Evolutionary conservation across 2,329 filamentous ascomycete genomes (phyloP).

Genomic region (Xylaria sp.): DNA sequence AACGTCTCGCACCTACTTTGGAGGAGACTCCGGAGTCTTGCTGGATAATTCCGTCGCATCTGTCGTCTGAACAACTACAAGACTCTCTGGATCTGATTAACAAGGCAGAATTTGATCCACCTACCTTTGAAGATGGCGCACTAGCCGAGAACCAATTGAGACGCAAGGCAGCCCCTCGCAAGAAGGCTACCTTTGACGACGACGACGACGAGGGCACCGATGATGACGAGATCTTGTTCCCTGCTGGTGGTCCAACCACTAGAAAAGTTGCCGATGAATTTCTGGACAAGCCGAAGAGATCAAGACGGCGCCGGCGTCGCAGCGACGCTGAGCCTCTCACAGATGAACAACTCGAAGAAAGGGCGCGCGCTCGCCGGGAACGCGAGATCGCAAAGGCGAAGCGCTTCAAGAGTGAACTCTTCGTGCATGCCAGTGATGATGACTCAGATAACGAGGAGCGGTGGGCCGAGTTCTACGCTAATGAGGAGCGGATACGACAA

Average conservation of each 20-base stretch:
- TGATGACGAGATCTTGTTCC: conserved; percentile 61
- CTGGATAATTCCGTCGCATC: conserved; percentile 68
- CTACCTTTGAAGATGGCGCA: conserved; percentile 68
- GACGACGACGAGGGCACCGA: conserved; percentile 60
- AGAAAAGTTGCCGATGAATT: conserved; percentile 48
- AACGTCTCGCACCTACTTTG: conserved; percentile 46
- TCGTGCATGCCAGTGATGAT: conserved; percentile 79
- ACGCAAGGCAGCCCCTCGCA: conserved; percentile 55
- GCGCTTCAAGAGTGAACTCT: conserved; percentile 79
- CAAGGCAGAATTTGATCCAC: conserved; percentile 72
- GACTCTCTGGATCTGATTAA: conserved; percentile 68
- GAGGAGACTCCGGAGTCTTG: conserved; percentile 70
- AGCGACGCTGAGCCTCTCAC: conserved; percentile 42
- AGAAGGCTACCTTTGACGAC: conserved; percentile 62
- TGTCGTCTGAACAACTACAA: conserved; percentile 61
- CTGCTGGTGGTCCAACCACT: conserved; percentile 59
- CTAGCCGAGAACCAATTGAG: conserved; percentile 74
- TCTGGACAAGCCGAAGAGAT: conserved; percentile 54
- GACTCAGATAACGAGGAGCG: conserved; percentile 71
- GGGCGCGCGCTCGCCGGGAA: conserved; percentile 55
- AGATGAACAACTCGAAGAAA: conserved; percentile 61
- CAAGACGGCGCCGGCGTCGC: conserved; percentile 52
- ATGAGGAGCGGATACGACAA: conserved; percentile 62
- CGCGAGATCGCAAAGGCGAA: conserved; percentile 70
- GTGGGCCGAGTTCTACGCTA: conserved; percentile 64